phyloP scores from a whole-genome alignment of 2,329 filamentous ascomycete genomes.

The Colletotrichum eremochloae region DNA sequence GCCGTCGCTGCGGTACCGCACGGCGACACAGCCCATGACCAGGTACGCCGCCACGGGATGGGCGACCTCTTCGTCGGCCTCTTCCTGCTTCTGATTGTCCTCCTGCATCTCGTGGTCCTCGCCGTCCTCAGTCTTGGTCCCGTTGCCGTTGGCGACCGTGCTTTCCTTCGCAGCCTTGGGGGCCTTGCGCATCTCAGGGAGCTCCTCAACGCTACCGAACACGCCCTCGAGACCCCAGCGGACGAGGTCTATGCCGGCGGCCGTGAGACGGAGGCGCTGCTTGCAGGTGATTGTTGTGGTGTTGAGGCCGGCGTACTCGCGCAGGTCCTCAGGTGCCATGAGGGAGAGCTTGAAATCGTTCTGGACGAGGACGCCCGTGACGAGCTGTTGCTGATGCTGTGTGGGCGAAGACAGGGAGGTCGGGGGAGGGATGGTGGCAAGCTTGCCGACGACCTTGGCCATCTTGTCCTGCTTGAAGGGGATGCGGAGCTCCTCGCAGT shows the following conservation, averaged over 20 bases:
- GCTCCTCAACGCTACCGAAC: conserved; percentile 86
- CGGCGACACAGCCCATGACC: conserved; percentile 91
- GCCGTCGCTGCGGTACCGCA: conserved; percentile 82
- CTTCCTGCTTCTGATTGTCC: conserved; percentile 57
- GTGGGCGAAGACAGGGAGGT: conserved; percentile 51
- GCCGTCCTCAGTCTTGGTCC: conserved; percentile 51
- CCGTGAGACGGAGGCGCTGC: conserved; percentile 88
- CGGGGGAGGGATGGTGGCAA: conserved; percentile 85
- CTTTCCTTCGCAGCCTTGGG: conserved; percentile 53
- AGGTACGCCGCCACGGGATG: conserved; percentile 69
- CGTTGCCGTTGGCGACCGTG: conserved; percentile 52
- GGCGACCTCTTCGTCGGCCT: conserved; percentile 75
- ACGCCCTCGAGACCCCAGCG: conserved; percentile 95
- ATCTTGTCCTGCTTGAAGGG: conserved; percentile 96
- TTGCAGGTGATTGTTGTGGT: conserved; percentile 95
- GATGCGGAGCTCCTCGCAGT: conserved; percentile 94
- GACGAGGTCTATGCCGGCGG: conserved; percentile 91
- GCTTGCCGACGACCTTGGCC: conserved; percentile 94
- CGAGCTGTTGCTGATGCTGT: conserved; percentile 63
- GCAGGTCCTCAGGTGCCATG: conserved; percentile 95
- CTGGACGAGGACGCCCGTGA: conserved; percentile 93
- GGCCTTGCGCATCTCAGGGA: conserved; percentile 66
- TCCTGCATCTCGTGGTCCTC: conserved; percentile 48
- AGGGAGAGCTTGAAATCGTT: conserved; percentile 98
- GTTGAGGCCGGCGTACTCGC: conserved; percentile 96